Conservation (phyloP, 257 asterid species). For the Ilex aquifolium region DNA sequence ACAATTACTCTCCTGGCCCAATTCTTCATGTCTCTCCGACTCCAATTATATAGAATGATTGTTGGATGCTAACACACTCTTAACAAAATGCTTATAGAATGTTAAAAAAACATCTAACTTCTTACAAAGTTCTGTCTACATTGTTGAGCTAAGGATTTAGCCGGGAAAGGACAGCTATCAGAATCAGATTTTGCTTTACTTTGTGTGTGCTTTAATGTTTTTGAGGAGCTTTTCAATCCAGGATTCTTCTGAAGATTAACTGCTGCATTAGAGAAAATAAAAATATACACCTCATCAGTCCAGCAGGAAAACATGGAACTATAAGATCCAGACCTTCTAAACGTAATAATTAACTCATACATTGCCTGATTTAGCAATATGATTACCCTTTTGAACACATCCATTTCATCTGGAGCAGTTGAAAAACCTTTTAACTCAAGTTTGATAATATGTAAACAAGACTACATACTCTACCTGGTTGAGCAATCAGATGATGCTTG, state of each 20-base stretch:
- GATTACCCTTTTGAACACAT: constrained; percentile 5
- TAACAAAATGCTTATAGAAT: constrained; percentile 7
- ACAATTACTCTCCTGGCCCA: background rate
- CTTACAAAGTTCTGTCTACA: constrained; percentile 49
- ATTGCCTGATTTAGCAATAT: constrained; percentile 1
- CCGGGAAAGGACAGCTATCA: constrained; percentile 6
- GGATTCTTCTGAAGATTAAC: constrained; percentile 31
- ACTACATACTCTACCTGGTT: constrained; percentile 44
- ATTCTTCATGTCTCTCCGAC: background rate
- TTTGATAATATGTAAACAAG: constrained; percentile 11
- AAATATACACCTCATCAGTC: background rate
- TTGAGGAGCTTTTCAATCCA: constrained; percentile 38
- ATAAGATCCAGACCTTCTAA: background rate
- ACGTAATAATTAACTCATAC: background rate
- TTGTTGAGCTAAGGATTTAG: constrained; percentile 24
- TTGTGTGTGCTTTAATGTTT: constrained; percentile 32
- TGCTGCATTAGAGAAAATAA: constrained; percentile 32
- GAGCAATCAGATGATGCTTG: constrained; percentile 47
- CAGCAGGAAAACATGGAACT: background rate
- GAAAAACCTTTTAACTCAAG: background rate
- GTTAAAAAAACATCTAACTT: constrained; percentile 18
- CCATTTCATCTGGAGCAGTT: constrained; percentile 1
- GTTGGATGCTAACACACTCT: background rate
- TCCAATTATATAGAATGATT: background rate
- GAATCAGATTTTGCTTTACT: constrained; percentile 36